A percentile compares a stretch with the other conserved stretches of the same genome.
phyloP scores from a whole-genome alignment of 2,329 filamentous ascomycete genomes.

The Aspergillus nomiae region DNA sequence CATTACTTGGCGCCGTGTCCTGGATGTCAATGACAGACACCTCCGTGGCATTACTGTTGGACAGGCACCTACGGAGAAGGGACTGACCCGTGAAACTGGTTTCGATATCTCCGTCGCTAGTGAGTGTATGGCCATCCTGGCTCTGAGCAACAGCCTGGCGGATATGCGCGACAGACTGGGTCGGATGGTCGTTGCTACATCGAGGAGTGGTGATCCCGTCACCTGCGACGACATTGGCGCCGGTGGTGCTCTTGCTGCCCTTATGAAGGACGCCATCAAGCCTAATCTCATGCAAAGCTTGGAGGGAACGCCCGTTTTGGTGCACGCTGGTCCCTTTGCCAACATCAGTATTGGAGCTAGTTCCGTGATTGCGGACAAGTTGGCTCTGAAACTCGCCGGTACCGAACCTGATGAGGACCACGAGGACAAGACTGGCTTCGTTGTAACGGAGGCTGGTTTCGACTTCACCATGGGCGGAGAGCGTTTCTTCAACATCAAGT shows the following conservation, averaged over 20 bases:
- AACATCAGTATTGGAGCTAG: conserved; percentile 98
- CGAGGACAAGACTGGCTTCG: conserved; percentile 80
- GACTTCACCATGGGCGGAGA: conserved; percentile 99
- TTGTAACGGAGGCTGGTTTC: conserved; percentile 95
- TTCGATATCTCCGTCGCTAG: conserved; percentile 98
- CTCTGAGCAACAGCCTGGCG: conserved; percentile 80
- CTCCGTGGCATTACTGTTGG: conserved; percentile 87
- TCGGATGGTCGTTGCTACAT: conserved; percentile 92
- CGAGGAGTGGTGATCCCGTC: conserved; percentile 80
- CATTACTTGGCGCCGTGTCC: conserved; percentile 93
- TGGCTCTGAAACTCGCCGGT: conserved; percentile 92
- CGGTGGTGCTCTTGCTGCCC: conserved; percentile 84
- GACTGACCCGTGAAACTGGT: conserved; percentile 81
- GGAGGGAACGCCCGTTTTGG: conserved; percentile 95
- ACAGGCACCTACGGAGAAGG: conserved; percentile 86
- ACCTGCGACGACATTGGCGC: conserved; percentile 95
- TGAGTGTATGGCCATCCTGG: conserved; percentile 98
- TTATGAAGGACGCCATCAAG: conserved; percentile 99
- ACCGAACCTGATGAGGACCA: conserved; percentile 90
- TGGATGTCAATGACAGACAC: conserved; percentile 97
- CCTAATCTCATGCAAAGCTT: conserved; percentile 98
- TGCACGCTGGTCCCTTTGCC: conserved; percentile 95
- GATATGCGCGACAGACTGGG: conserved; percentile 94
- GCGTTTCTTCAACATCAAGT: conserved; percentile 99
- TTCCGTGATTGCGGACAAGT: conserved; percentile 90